phyloP scores from a whole-genome alignment of 495 filamentous ascomycete genomes.

The Chlorociboria aeruginascens region DNA sequence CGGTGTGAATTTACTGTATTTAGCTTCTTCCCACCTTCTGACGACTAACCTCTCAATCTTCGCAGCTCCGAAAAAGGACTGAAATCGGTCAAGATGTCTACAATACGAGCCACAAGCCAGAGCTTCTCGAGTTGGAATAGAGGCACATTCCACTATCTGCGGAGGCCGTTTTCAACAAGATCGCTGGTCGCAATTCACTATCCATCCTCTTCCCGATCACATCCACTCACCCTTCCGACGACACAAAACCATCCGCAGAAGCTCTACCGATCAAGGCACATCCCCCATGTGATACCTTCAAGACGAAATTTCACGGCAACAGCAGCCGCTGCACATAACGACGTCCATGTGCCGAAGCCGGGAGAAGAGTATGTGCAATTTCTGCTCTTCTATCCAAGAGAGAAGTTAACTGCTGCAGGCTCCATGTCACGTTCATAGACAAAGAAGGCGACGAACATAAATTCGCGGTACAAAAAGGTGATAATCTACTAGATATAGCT shows the following conservation, averaged over 20 bases:
- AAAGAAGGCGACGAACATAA: slow-evolving; percentile 71
- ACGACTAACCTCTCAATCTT: no score
- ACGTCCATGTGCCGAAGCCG: slow-evolving; percentile 71
- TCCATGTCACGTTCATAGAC: slow-evolving; percentile 86
- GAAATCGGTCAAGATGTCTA: slow-evolving; percentile 2
- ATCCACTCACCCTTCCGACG: not conserved
- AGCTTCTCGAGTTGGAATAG: not conserved
- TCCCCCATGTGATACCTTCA: not conserved
- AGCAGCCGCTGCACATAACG: slow-evolving; percentile 51
- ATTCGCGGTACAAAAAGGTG: slow-evolving; percentile 69
- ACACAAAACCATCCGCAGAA: not conserved
- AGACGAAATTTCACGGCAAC: slow-evolving; percentile 48
- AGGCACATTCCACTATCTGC: not conserved
- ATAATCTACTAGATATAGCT: slow-evolving; percentile 89
- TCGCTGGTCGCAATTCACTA: not conserved
- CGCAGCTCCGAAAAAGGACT: no score
- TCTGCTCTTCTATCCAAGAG: not conserved
- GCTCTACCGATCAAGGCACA: not conserved
- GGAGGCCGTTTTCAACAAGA: not conserved
- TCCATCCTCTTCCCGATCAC: not conserved
- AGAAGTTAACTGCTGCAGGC: slow-evolving; percentile 35
- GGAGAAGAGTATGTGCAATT: slow-evolving; percentile 72
- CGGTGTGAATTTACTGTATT: no score
- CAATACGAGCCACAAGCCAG: not conserved
- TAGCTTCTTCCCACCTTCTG: no score